These are phyloP conservation scores for Naematelia aurantialba DNA, from an alignment of 768 basidiomycete species.

Conservation along the genomic window DNA sequence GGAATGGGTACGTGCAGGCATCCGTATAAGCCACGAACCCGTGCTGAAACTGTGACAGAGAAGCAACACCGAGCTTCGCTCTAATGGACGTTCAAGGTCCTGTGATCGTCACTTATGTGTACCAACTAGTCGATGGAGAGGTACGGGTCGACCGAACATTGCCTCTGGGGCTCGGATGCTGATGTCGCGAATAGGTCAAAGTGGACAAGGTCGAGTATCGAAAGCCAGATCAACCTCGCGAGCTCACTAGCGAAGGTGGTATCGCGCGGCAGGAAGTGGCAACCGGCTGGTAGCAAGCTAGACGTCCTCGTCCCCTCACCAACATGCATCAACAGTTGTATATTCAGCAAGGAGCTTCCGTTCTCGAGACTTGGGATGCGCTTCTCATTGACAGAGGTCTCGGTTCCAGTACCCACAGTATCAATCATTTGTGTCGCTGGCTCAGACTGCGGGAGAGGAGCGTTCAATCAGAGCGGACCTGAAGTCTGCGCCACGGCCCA, in stretches of 20 bases:
- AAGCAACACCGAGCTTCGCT: conserved; percentile 88
- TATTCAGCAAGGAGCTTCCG: neutral
- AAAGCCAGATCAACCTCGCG: conserved; percentile 40
- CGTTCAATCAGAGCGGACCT: too few relatives aligned
- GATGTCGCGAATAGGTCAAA: conserved; percentile 44
- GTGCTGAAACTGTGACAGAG: conserved; percentile 54
- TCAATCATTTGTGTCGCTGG: too few relatives aligned
- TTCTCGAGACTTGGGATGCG: too few relatives aligned
- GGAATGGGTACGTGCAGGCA: conserved; percentile 58
- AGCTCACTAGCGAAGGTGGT: conserved; percentile 2
- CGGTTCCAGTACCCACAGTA: too few relatives aligned
- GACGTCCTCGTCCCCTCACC: neutral
- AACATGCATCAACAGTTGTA: neutral
- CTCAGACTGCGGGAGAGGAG: too few relatives aligned
- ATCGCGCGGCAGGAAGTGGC: conserved; percentile 20
- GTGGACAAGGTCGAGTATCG: conserved; percentile 52
- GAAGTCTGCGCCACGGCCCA: too few relatives aligned
- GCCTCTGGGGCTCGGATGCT: neutral
- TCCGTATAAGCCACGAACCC: neutral
- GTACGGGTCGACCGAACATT: too few relatives aligned
- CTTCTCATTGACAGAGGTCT: too few relatives aligned
- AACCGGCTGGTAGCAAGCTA: conserved; percentile 27
- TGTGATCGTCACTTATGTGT: conserved; percentile 95
- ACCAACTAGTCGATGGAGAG: conserved; percentile 88
- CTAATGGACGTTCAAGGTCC: conserved; percentile 97